These are phyloP conservation scores for Kodamaea restingae DNA, from an alignment of 805 yeast species.

Conservation along the genomic window DNA sequence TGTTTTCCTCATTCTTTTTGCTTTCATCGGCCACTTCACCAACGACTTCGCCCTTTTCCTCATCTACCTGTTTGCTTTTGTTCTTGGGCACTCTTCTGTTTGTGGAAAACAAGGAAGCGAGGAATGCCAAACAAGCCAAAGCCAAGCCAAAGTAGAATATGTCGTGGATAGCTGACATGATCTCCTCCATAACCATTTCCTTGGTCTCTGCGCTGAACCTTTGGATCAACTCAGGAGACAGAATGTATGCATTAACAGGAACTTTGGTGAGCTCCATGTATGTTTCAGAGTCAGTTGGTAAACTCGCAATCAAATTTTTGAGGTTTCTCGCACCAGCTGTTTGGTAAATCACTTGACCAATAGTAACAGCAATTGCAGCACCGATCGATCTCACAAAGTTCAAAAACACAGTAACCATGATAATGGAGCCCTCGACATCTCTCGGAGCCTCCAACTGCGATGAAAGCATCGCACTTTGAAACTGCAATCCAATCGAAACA, in stretches of 20 bases:
- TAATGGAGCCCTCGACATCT: slow-evolving; percentile 33
- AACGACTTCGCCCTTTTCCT: slow-evolving; percentile 3
- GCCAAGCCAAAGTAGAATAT: slow-evolving; percentile 38
- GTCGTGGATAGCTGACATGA: slow-evolving; percentile 29
- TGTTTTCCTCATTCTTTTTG: no score
- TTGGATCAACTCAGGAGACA: slow-evolving; percentile 27
- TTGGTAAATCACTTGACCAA: slow-evolving; percentile 31
- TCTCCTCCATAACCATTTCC: slow-evolving; percentile 25
- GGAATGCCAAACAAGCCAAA: slow-evolving; percentile 26
- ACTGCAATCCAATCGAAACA: slow-evolving; percentile 33
- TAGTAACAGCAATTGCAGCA: slow-evolving; percentile 28
- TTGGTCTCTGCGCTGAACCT: slow-evolving; percentile 20
- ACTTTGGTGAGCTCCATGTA: slow-evolving; percentile 13
- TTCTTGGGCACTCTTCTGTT: slow-evolving; percentile 38
- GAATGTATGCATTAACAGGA: slow-evolving; percentile 16
- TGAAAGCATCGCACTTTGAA: slow-evolving; percentile 33
- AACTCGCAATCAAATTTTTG: slow-evolving; percentile 10
- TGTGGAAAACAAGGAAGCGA: slow-evolving; percentile 36
- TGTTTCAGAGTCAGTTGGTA: slow-evolving; percentile 12
- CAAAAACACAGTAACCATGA: slow-evolving; percentile 30
- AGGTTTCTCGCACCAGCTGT: slow-evolving; percentile 18
- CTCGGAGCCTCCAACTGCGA: slow-evolving; percentile 37
- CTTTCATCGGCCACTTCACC: not conserved
- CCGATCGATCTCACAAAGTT: slow-evolving; percentile 31
- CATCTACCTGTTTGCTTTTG: not conserved